These are phyloP conservation scores for Lachancea sp. DNA, from an alignment of 805 yeast genomes.

Conservation along the genomic window DNA sequence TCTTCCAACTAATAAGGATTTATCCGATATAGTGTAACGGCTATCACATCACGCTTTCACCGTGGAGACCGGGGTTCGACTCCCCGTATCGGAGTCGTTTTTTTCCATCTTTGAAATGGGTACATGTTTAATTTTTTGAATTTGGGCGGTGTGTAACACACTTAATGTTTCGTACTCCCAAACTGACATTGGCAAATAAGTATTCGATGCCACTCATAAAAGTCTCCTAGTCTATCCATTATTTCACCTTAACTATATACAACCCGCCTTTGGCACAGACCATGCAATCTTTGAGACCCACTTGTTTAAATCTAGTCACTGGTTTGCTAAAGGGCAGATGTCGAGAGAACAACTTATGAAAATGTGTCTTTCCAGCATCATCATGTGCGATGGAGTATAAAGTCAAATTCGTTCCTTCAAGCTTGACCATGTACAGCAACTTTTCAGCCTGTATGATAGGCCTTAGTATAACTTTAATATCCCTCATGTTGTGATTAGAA, in stretches of 20 bases:
- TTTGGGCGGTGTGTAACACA: too few relatives aligned
- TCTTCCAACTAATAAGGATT: background rate
- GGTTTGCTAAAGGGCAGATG: background rate
- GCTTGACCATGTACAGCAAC: too few relatives aligned
- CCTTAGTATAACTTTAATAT: too few relatives aligned
- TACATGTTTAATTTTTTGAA: too few relatives aligned
- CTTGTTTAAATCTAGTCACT: background rate
- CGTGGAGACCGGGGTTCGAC: slow-evolving; percentile 9
- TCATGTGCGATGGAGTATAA: background rate
- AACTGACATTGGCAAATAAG: background rate
- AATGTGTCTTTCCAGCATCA: background rate
- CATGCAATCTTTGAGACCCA: background rate
- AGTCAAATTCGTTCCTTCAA: too few relatives aligned
- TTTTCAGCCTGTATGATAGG: too few relatives aligned
- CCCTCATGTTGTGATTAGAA: background rate
- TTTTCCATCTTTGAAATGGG: background rate
- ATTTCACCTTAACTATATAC: background rate
- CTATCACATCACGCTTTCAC: slow-evolving; percentile 15
- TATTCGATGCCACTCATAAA: too few relatives aligned
- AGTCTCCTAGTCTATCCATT: background rate
- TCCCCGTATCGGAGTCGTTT: slow-evolving; percentile 9
- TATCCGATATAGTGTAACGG: slow-evolving; percentile 23
- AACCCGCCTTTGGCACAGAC: background rate
- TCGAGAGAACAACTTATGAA: background rate
- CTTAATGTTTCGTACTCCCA: too few relatives aligned